phyloP scores from a whole-genome alignment of 2,329 filamentous ascomycete genomes.

The Stagonosporopsis vannaccii region DNA sequence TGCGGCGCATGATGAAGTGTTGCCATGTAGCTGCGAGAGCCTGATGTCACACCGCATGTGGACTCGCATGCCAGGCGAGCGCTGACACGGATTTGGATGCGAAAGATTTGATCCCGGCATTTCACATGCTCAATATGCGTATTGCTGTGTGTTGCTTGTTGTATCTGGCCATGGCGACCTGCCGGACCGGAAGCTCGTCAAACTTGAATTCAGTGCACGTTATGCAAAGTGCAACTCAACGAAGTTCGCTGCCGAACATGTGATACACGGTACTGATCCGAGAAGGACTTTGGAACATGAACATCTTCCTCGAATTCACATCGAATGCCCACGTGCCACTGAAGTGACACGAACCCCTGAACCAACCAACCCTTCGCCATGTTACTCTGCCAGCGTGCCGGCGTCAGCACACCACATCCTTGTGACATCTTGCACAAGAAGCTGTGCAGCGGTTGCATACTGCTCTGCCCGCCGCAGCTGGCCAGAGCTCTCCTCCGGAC shows the following conservation, averaged over 20 bases:
- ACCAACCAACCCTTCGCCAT: not conserved
- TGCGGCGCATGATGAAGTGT: not conserved
- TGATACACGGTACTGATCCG: not conserved
- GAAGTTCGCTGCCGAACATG: not conserved
- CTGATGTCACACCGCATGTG: not conserved
- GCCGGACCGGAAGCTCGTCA: not conserved
- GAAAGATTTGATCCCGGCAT: not conserved
- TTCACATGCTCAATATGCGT: not conserved
- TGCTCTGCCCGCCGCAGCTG: not conserved
- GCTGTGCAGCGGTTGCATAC: not conserved
- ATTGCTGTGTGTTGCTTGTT: not conserved
- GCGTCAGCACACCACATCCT: not conserved
- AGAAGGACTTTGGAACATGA: not conserved
- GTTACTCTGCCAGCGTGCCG: not conserved
- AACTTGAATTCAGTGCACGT: not conserved
- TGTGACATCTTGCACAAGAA: not conserved
- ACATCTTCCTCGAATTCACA: not conserved
- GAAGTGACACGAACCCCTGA: not conserved
- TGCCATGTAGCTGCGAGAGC: not conserved
- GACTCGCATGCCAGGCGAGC: not conserved
- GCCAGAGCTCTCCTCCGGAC: not conserved
- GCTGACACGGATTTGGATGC: not conserved
- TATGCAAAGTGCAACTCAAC: not conserved
- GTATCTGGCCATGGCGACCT: too few relatives aligned
- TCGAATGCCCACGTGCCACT: not conserved